These are phyloP conservation scores for Brassica carinata DNA, from an alignment of 345 rosid species.

Conservation along the genomic window DNA sequence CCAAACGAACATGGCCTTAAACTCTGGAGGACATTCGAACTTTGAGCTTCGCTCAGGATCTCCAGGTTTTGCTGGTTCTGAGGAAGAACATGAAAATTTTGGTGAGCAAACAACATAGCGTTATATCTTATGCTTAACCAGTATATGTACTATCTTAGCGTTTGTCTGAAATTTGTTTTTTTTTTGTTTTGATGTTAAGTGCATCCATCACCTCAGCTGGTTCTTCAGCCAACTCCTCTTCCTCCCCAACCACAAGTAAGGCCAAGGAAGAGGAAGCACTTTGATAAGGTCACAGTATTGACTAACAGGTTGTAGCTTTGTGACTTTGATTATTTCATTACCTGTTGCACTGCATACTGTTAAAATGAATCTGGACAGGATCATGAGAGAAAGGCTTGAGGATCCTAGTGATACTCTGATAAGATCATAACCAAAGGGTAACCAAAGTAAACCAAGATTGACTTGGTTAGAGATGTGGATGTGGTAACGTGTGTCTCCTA, in stretches of 20 bases:
- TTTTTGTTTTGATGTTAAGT: slow-evolving; percentile 40
- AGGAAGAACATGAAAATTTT: slow-evolving; percentile 43
- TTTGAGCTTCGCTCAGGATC: slow-evolving; percentile 57
- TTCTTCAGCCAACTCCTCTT: slow-evolving; percentile 65
- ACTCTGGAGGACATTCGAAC: slow-evolving; percentile 45
- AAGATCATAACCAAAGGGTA: no score
- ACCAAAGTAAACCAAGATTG: no score
- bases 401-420: slow-evolving; percentile 51
- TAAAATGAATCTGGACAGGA: slow-evolving; percentile 41
- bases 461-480: no score
- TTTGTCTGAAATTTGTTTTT: background rate
- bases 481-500: no score
- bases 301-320: slow-evolving; percentile 55
- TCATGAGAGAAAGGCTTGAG: slow-evolving; percentile 57
- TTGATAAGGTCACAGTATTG: slow-evolving; percentile 64
- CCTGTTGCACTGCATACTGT: slow-evolving; percentile 11
- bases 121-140: background rate
- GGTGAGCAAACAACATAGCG: slow-evolving; percentile 50
- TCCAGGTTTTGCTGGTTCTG: slow-evolving; percentile 45
- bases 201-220: slow-evolving; percentile 57
- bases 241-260: slow-evolving; percentile 29
- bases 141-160: background rate
- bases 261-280: slow-evolving; percentile 51
- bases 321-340: background rate
- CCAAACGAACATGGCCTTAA: background rate